Evolutionary conservation across 2,329 filamentous ascomycete species (phyloP).

Genomic region (Acephala macrosclerotiorum): DNA sequence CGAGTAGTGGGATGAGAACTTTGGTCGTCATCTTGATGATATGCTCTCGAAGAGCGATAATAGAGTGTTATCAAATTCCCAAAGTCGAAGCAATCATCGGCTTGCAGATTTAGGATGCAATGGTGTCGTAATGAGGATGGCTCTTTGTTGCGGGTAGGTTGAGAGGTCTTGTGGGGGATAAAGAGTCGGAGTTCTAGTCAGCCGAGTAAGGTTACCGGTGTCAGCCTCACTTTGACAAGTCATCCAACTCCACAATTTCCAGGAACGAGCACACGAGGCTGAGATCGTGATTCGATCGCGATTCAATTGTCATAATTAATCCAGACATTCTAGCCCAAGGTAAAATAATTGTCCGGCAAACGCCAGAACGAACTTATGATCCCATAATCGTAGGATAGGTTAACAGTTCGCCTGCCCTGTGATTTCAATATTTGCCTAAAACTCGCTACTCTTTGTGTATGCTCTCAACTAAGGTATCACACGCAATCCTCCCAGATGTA

Average conservation of each 20-base stretch:
- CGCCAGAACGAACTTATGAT: not conserved
- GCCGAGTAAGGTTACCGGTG: not conserved
- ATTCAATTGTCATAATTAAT: constrained; percentile 5
- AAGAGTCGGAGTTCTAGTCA: not conserved
- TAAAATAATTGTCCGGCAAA: not conserved
- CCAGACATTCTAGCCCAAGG: not conserved
- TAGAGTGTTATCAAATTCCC: not conserved
- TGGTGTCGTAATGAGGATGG: not conserved
- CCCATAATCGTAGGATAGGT: too few species aligned
- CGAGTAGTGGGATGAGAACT: constrained; percentile 80
- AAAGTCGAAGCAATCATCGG: not conserved
- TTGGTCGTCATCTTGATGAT: constrained; percentile 68
- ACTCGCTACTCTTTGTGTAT: not conserved
- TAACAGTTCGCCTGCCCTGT: too few species aligned
- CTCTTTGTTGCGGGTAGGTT: not conserved
- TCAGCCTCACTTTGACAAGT: not conserved
- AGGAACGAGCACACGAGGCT: constrained; percentile 7
- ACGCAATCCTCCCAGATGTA: not conserved
- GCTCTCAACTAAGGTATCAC: constrained; percentile 1
- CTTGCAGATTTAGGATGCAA: not conserved
- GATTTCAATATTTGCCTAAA: not conserved
- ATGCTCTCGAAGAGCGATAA: not conserved
- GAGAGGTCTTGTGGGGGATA: not conserved
- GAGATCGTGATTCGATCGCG: constrained; percentile 1
- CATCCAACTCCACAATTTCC: constrained; percentile 9